Percentiles rank a stretch among this genome's conserved stretches.
Evolutionary conservation across 2,329 filamentous ascomycete species (phyloP).

Genomic region (Dactylellina haptotyla): DNA sequence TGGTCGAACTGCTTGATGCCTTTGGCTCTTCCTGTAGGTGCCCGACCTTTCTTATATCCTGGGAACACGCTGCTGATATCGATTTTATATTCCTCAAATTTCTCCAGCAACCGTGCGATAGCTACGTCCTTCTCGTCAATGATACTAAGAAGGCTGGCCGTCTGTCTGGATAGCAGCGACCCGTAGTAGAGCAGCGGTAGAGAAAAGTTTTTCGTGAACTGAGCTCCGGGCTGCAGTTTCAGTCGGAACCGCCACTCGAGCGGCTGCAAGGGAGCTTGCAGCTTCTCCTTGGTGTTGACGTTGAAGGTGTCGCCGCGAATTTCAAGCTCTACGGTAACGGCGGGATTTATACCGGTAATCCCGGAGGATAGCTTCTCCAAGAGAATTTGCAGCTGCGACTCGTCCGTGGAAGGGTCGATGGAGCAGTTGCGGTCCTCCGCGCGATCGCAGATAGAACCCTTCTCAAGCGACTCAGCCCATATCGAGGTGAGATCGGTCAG

Average conservation of each 20-base stretch:
- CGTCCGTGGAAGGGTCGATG: constrained; percentile 77
- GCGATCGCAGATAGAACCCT: constrained; percentile 71
- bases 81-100: constrained; percentile 66
- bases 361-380: constrained; percentile 71
- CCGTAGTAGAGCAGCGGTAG: constrained; percentile 65
- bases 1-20: constrained; percentile 65
- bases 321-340: constrained; percentile 62
- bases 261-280: constrained; percentile 72
- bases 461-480: constrained; percentile 75
- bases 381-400: constrained; percentile 74
- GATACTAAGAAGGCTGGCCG: constrained; percentile 63
- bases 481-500: constrained; percentile 77
- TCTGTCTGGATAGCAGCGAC: constrained; percentile 63
- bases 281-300: constrained; percentile 69
- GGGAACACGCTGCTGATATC: constrained; percentile 68
- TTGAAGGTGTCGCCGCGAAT: constrained; percentile 54
- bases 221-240: constrained; percentile 59
- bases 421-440: constrained; percentile 72
- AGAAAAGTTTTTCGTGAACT: constrained; percentile 64
- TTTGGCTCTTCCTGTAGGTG: constrained; percentile 63
- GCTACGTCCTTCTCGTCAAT: constrained; percentile 68
- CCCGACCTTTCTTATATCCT: constrained; percentile 61
- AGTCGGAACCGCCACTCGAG: constrained; percentile 75
- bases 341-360: constrained; percentile 61
- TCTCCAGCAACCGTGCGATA: constrained; percentile 68